Conservation (phyloP, 208 protist species). For the Porcisia hertigi region DNA sequence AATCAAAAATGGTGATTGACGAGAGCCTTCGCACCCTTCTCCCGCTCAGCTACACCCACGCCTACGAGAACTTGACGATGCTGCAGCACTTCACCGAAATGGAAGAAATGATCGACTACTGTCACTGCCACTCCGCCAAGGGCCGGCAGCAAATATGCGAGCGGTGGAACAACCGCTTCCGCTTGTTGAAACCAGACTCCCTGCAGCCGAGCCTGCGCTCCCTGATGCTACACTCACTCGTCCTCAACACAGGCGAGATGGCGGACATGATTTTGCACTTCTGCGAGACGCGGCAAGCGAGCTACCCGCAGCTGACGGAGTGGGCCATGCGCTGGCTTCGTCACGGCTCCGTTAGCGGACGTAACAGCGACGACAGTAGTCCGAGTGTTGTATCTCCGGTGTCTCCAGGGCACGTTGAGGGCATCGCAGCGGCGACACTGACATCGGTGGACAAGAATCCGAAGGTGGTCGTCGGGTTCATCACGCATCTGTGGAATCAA, state of each 20-base stretch:
- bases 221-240: constrained; percentile 95
- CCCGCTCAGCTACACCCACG: constrained; percentile 86
- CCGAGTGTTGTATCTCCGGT: constrained; percentile 10
- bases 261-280: constrained; percentile 97
- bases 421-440: constrained; percentile 5
- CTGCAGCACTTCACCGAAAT: constrained; percentile 99
- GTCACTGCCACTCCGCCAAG: constrained; percentile 49
- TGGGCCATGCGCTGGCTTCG: constrained; percentile 89
- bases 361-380: constrained; percentile 25
- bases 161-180: constrained; percentile 83
- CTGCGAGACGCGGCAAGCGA: constrained; percentile 68
- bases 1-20: constrained; percentile 83
- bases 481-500: constrained; percentile 84
- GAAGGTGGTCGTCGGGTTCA: constrained; percentile 74
- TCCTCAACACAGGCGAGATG: constrained; percentile 92
- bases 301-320: constrained; percentile 82
- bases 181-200: constrained; percentile 88
- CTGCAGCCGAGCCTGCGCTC: constrained; percentile 95
- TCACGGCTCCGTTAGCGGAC: constrained; percentile 41
- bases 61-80: constrained; percentile 96
- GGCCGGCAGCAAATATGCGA: constrained; percentile 70
- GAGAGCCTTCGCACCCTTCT: constrained; percentile 87
- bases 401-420: constrained; percentile 16
- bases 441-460: constrained; percentile 36
- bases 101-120: constrained; percentile 96